Conservation (phyloP, 345 rosid genomes). For the Populus davidiana region DNA sequence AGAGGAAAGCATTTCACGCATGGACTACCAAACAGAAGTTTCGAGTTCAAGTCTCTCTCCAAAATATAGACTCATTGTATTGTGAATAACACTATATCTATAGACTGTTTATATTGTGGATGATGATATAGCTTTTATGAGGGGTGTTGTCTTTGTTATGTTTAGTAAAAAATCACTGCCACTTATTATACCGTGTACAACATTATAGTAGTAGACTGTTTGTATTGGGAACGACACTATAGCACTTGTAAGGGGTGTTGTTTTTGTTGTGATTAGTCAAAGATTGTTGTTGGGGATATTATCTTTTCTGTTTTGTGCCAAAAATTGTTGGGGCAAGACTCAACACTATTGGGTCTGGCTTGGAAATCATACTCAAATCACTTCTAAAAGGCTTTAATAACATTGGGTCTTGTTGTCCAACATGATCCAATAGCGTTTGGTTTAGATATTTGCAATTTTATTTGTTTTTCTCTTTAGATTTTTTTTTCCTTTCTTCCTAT, state of each 20-base stretch:
- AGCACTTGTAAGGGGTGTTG: fast-evolving
- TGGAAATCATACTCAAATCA: fast-evolving
- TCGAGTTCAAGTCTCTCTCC: background rate
- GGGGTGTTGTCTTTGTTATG: fast-evolving
- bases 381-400: fast-evolving
- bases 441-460: too few species aligned
- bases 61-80: too few species aligned
- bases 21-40: background rate
- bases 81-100: too few species aligned
- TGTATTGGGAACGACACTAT: fast-evolving
- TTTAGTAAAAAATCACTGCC: too few species aligned
- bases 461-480: too few species aligned
- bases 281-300: fast-evolving
- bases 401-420: fast-evolving
- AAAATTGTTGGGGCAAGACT: fast-evolving
- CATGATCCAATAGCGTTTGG: too few species aligned
- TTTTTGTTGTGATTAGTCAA: fast-evolving
- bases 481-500: too few species aligned
- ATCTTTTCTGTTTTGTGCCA: fast-evolving
- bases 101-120: fast-evolving
- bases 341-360: fast-evolving
- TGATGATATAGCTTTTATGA: fast-evolving
- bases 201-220: fast-evolving
- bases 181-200: too few species aligned
- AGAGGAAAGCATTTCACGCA: background rate